Base-by-base conservation (phyloP, 139 green algal genomes). In the Chlamydomonas sp. region DNA sequence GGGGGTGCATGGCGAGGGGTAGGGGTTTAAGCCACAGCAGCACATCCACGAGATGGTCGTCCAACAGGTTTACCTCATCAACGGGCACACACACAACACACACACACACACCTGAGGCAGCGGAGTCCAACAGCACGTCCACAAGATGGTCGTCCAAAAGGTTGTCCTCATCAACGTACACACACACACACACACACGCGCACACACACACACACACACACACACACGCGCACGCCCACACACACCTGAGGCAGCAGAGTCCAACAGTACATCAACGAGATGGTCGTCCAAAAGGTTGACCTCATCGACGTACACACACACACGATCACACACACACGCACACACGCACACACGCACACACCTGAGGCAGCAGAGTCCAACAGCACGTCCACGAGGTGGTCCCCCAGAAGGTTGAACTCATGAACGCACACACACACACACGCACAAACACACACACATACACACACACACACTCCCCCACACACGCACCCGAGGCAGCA, bases 141-240 rank as follows among this genome's bases (percentile, higher is more conserved):
- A 95, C 87, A 62, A 94, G 79, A 37, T 83, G 83, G 65, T 95
- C 89, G 54, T 92, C 87, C 74, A 94, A 79, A 70, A 94, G 76
- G 76, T 94, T 94, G 1, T 91, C 86, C 77, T 95, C 89, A 70
- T 87, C 81, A 37, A 93, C 87, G 64, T 97, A 97, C 81, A 97
- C 73, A 66, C 96, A 92, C 66, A 87, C 91, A 24, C 90, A 77
- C 82, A 16, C 83, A 76, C 48, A 67, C 13, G 31, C 38, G 31
- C 31, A 67, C n/a, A 69, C 13, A 54, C 13, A 26, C 16, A 54
- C 20, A 54, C 13, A 54, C 13, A 54, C 20, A 20, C 13, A 26
- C 13, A 54, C 13, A 16, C 20, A 63, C 6, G n/a, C 6, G 54
- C 54, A 29, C 24, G 29, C n/a, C 8, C n/a, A 29, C 54, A 38